Evolutionary conservation across 2,329 filamentous ascomycete genomes (phyloP).

Genomic region (Clarireedia monteithiana): DNA sequence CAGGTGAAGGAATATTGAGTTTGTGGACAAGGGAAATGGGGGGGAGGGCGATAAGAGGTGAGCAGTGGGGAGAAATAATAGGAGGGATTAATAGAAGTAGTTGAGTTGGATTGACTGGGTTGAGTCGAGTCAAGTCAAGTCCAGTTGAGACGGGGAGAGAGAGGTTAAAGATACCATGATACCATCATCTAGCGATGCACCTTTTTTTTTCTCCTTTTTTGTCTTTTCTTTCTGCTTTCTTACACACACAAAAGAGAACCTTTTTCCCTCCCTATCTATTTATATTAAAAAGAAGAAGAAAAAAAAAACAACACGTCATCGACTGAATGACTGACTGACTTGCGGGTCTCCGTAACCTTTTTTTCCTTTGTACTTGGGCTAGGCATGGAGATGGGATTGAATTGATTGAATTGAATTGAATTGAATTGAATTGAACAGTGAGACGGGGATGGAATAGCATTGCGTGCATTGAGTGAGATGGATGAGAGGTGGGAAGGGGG

Average conservation of each 20-base stretch:
- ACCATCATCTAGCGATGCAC: slow-evolving; percentile 8
- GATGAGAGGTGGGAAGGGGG: too few species aligned
- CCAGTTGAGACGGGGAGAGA: not conserved
- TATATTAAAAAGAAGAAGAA: too few species aligned
- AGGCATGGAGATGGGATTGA: not conserved
- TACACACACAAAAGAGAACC: not conserved
- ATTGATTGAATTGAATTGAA: not conserved
- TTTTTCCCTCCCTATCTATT: too few species aligned
- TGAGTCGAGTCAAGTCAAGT: too few species aligned
- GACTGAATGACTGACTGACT: not conserved
- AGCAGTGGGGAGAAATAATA: not conserved
- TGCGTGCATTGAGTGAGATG: too few species aligned
- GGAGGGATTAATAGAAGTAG: not conserved
- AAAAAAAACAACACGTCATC: too few species aligned
- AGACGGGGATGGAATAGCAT: not conserved
- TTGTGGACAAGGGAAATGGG: not conserved
- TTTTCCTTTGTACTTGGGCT: not conserved
- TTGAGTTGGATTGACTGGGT: not conserved
- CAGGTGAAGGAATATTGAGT: not conserved
- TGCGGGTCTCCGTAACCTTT: too few species aligned
- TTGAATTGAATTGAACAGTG: not conserved
- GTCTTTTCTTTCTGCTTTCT: not conserved
- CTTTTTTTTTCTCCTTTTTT: not conserved
- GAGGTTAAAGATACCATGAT: slow-evolving; percentile 8
- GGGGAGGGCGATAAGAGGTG: not conserved